phyloP scores from a whole-genome alignment of 495 filamentous ascomycete genomes.

The Articulospora tetracladia region DNA sequence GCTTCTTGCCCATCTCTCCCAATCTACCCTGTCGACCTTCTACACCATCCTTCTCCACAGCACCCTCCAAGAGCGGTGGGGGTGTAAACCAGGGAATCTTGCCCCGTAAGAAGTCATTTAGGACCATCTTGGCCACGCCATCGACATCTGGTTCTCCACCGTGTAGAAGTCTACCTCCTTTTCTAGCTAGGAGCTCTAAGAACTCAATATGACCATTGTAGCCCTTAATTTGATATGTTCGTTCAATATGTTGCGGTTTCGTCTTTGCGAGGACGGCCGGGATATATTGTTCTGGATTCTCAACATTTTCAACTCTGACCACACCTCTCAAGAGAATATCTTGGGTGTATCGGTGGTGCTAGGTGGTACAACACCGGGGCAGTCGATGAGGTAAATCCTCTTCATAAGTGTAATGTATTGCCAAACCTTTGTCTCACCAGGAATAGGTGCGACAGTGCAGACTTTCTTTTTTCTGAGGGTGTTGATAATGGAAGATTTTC shows the following conservation, averaged over 20 bases:
- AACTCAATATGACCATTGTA: conserved; percentile 75
- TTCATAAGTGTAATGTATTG: conserved; percentile 98
- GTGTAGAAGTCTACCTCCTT: conserved; percentile 78
- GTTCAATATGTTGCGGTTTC: conserved; percentile 82
- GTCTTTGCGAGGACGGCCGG: conserved; percentile 74
- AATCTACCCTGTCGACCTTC: conserved; percentile 52
- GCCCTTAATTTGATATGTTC: conserved; percentile 83
- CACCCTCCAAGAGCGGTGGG: conserved; percentile 58
- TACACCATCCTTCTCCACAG: conserved; percentile 48
- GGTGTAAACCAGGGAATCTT: conserved; percentile 95
- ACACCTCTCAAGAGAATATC: conserved; percentile 92
- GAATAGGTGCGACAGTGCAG: conserved; percentile 91
- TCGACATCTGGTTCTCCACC: conserved; percentile 91
- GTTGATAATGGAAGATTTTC: conserved; percentile 93
- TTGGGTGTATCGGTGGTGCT: conserved; percentile 74
- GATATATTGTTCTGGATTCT: conserved; percentile 94
- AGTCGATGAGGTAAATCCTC: conserved; percentile 95
- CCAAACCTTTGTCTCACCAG: conserved; percentile 95
- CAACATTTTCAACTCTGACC: conserved; percentile 89
- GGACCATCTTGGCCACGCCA: conserved; percentile 89
- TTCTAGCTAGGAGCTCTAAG: conserved; percentile 80
- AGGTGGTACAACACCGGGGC: conserved; percentile 92
- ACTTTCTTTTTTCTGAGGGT: conserved; percentile 89
- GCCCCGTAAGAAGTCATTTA: conserved; percentile 92
- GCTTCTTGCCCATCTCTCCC: conserved; percentile 57